Conservation (phyloP, 2,329 filamentous ascomycete species). For the Mycosphaerella arachidis region DNA sequence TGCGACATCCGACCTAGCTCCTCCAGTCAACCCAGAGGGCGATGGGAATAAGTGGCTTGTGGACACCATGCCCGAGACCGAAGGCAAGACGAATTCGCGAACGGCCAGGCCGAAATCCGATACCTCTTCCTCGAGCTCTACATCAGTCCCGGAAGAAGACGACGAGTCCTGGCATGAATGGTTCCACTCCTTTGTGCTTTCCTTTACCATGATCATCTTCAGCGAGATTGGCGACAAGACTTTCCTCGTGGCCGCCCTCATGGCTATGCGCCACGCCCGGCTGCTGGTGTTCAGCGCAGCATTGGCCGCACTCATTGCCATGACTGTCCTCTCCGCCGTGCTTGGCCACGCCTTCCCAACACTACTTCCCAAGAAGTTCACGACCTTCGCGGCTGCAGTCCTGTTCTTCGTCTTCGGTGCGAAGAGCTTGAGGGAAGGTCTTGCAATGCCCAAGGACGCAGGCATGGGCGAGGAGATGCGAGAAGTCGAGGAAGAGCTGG, state of each 20-base stretch:
- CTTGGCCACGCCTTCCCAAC: constrained; percentile 89
- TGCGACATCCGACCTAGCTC: constrained; percentile 25
- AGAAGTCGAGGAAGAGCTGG: constrained; percentile 89
- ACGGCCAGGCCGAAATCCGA: constrained; percentile 25
- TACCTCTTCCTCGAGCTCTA: constrained; percentile 26
- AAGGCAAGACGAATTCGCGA: constrained; percentile 31
- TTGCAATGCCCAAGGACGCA: constrained; percentile 82
- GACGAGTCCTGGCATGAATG: constrained; percentile 32
- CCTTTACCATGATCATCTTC: constrained; percentile 94
- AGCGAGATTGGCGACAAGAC: constrained; percentile 98
- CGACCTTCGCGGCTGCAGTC: constrained; percentile 76
- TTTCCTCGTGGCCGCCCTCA: constrained; percentile 91
- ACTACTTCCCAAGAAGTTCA: constrained; percentile 83
- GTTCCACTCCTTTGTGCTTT: constrained; percentile 82
- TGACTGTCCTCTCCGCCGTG: constrained; percentile 91
- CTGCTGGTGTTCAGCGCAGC: constrained; percentile 91
- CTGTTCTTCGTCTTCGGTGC: constrained; percentile 88
- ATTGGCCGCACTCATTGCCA: constrained; percentile 79
- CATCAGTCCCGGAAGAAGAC: constrained; percentile 6
- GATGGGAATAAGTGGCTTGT: constrained; percentile 29
- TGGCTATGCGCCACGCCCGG: constrained; percentile 98
- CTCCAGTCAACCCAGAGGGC: constrained; percentile 20
- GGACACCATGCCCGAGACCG: constrained; percentile 37
- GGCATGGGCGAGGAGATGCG: constrained; percentile 96
- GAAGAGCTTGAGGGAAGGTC: constrained; percentile 77